A percentile compares a stretch with the other conserved stretches of the same genome.
These are phyloP conservation scores for Hirsutella rhossiliensis DNA, from an alignment of 2,329 filamentous ascomycete species.

Conservation along the genomic window DNA sequence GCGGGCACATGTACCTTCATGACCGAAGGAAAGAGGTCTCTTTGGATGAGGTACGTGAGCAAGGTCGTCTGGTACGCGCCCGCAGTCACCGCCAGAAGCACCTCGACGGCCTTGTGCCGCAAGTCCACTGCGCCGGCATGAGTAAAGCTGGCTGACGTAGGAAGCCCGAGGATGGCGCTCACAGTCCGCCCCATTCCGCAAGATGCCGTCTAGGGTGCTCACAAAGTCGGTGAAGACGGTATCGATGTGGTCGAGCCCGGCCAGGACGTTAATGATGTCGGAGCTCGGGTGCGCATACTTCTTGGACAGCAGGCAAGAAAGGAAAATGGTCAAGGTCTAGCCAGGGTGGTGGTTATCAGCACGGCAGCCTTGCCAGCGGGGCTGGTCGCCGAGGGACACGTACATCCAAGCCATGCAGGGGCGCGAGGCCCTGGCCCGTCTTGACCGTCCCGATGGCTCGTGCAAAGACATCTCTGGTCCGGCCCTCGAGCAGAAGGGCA, in stretches of 20 bases:
- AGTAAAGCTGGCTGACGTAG: not conserved
- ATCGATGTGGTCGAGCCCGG: constrained; percentile 82
- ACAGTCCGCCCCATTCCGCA: constrained; percentile 64
- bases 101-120: constrained; percentile 68
- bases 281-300: constrained; percentile 92
- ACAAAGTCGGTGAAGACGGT: constrained; percentile 82
- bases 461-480: constrained; percentile 67
- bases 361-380: not conserved
- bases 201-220: constrained; percentile 65
- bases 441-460: constrained; percentile 61
- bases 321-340: constrained; percentile 87
- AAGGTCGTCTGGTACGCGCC: constrained; percentile 95
- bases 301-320: constrained; percentile 72
- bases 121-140: constrained; percentile 46
- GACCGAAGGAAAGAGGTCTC: constrained; percentile 84
- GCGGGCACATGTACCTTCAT: constrained; percentile 57
- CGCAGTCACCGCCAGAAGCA: constrained; percentile 72
- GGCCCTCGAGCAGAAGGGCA: constrained; percentile 63
- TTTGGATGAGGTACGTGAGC: constrained; percentile 87
- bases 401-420: constrained; percentile 80
- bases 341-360: constrained; percentile 2
- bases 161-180: constrained; percentile 20
- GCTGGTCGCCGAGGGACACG: constrained; percentile 14
- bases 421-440: constrained; percentile 44
- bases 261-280: constrained; percentile 82